These are phyloP conservation scores for Penicillium sp. DNA, from an alignment of 2,329 filamentous ascomycete species.

Conservation along the genomic window DNA sequence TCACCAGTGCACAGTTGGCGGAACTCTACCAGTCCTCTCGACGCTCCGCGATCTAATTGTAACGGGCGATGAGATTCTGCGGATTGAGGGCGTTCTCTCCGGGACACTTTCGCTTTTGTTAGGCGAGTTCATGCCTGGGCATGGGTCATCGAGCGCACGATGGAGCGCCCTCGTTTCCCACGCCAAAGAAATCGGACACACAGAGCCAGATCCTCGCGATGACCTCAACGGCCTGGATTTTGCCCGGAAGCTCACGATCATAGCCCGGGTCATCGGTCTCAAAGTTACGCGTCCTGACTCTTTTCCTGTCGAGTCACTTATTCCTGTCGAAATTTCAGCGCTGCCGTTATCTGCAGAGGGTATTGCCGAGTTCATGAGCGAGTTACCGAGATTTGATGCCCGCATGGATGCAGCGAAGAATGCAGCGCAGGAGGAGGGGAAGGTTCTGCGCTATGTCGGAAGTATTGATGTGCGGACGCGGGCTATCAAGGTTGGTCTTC, in stretches of 20 bases:
- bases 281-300: constrained; percentile 79
- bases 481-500: constrained; percentile 85
- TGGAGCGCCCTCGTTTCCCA: constrained; percentile 92
- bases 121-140: constrained; percentile 89
- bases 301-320: constrained; percentile 92
- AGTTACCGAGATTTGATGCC: constrained; percentile 78
- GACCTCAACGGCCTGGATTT: constrained; percentile 88
- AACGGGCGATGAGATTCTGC: constrained; percentile 87
- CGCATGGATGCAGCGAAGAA: constrained; percentile 86
- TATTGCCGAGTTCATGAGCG: constrained; percentile 82
- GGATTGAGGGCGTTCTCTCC: constrained; percentile 96
- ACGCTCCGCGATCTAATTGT: constrained; percentile 92
- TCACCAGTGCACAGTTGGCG: constrained; percentile 93
- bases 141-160: constrained; percentile 61
- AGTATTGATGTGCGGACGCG: constrained; percentile 83
- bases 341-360: constrained; percentile 56
- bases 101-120: constrained; percentile 98
- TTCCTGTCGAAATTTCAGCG: constrained; percentile 81
- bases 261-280: constrained; percentile 82
- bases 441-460: constrained; percentile 92
- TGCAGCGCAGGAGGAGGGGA: constrained; percentile 82
- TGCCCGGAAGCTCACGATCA: constrained; percentile 92
- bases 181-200: constrained; percentile 91
- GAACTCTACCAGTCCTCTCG: constrained; percentile 88
- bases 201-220: constrained; percentile 82